Percentiles rank a stretch among this genome's conserved stretches.
Evolutionary conservation across 2,329 filamentous ascomycete genomes (phyloP).

Genomic region (Paramyrothecium sp.): DNA sequence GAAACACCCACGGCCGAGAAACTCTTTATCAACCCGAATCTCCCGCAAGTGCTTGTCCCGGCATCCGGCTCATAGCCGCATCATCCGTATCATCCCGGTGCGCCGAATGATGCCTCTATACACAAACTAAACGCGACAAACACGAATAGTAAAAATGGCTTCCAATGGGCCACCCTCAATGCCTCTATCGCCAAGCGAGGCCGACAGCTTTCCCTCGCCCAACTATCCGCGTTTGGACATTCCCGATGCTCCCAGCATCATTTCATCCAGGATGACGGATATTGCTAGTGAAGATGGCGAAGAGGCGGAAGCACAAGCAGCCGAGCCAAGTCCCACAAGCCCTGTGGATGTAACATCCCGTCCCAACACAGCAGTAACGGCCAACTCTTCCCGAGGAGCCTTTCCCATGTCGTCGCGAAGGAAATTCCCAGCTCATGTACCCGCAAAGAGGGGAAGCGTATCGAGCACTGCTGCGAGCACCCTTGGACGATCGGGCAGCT

Average conservation of each 20-base stretch:
- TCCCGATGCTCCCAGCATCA: slow-evolving; percentile 59
- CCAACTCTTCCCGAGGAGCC: slow-evolving; percentile 37
- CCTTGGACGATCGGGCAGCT: slow-evolving; percentile 52
- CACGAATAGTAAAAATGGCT: slow-evolving; percentile 30
- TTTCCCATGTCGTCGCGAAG: slow-evolving; percentile 57
- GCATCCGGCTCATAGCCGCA: background rate
- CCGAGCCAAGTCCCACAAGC: slow-evolving; percentile 16
- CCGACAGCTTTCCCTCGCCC: slow-evolving; percentile 35
- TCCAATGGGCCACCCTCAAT: slow-evolving; percentile 31
- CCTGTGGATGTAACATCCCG: slow-evolving; percentile 46
- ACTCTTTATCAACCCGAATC: background rate
- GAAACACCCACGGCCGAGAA: background rate
- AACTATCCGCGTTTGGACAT: slow-evolving; percentile 39
- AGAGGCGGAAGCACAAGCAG: slow-evolving; percentile 30
- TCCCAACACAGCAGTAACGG: slow-evolving; percentile 53
- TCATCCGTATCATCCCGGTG: background rate
- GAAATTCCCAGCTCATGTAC: slow-evolving; percentile 37
- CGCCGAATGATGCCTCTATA: background rate
- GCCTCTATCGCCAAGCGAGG: slow-evolving; percentile 35
- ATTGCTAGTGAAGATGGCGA: slow-evolving; percentile 57
- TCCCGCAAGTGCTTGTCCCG: background rate
- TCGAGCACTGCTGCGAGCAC: slow-evolving; percentile 47
- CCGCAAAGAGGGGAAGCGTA: slow-evolving; percentile 42
- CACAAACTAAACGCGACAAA: background rate
- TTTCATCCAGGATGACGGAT: slow-evolving; percentile 72